These are phyloP conservation scores for Candida piceae DNA, from an alignment of 805 yeast species.

Conservation along the genomic window DNA sequence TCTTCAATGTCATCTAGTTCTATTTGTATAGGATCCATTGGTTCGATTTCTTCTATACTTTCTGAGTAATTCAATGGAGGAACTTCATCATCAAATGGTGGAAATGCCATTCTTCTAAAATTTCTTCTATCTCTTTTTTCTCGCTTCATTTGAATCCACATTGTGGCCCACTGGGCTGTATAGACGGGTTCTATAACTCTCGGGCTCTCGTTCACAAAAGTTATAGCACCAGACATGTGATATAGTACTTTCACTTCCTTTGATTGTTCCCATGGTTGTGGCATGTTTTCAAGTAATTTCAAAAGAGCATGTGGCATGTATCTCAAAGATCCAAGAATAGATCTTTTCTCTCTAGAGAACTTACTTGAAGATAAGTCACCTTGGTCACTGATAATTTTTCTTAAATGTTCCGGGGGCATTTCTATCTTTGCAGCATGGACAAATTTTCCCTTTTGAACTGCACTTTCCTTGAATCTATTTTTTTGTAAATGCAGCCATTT, in stretches of 20 bases:
- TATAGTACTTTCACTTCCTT: constrained; percentile 85
- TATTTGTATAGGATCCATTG: constrained; percentile 63
- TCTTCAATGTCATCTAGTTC: constrained; percentile 65
- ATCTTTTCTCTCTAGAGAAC: constrained; percentile 77
- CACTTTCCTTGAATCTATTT: constrained; percentile 39
- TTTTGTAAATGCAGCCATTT: constrained; percentile 66
- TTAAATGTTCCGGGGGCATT: constrained; percentile 90
- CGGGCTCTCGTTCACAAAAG: constrained; percentile 90
- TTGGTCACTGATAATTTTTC: constrained; percentile 78
- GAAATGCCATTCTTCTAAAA: constrained; percentile 88
- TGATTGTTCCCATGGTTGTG: constrained; percentile 94
- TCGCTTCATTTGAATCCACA: constrained; percentile 89
- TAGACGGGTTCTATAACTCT: constrained; percentile 89
- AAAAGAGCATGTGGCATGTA: constrained; percentile 94
- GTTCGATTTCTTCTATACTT: constrained; percentile 66
- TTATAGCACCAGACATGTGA: constrained; percentile 89
- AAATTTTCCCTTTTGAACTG: constrained; percentile 35
- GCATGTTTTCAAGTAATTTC: constrained; percentile 91
- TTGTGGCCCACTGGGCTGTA: constrained; percentile 91
- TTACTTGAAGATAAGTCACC: constrained; percentile 79
- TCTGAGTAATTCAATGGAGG: constrained; percentile 86
- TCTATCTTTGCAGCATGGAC: constrained; percentile 63
- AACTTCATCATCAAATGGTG: constrained; percentile 97
- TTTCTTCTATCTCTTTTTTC: constrained; percentile 89
- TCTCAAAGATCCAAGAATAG: constrained; percentile 86